Percentiles rank a stretch among this genome's conserved stretches.
These are phyloP conservation scores for Colletotrichum plurivorum DNA, from an alignment of 2,329 filamentous ascomycete species.

Conservation along the genomic window DNA sequence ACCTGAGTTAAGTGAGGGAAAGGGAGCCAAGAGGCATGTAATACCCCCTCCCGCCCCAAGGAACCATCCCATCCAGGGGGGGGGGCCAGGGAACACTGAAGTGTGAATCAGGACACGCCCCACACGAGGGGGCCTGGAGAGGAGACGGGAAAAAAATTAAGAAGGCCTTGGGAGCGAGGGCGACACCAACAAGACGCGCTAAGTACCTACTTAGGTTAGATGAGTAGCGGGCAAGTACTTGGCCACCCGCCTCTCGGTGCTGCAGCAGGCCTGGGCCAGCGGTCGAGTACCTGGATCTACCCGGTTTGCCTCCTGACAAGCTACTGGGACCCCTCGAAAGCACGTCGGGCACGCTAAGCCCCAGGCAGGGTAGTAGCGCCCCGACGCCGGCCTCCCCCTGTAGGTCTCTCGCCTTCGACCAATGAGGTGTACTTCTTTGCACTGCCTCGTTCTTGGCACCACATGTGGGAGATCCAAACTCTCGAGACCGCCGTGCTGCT, in stretches of 20 bases:
- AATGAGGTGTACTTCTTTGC: constrained; percentile 41
- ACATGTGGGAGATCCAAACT: constrained; percentile 40
- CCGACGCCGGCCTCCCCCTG: constrained; percentile 26
- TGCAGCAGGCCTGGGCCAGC: not conserved
- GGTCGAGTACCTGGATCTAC: constrained; percentile 22
- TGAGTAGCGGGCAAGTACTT: constrained; percentile 15
- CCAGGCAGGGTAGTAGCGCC: constrained; percentile 22
- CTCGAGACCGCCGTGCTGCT: constrained; percentile 15
- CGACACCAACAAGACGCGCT: not conserved
- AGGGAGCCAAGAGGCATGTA: no score
- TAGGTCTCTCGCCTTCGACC: not conserved
- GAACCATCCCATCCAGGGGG: no score
- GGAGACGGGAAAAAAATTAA: no score
- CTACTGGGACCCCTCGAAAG: constrained; percentile 33
- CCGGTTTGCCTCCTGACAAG: constrained; percentile 30
- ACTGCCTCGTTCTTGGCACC: constrained; percentile 41
- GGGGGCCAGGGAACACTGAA: not conserved
- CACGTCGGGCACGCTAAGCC: constrained; percentile 27
- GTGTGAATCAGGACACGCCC: constrained; percentile 23
- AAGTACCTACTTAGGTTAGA: constrained; percentile 1
- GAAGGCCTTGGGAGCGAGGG: not conserved
- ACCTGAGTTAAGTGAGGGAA: no score
- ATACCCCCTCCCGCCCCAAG: no score
- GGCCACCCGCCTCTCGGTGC: not conserved
- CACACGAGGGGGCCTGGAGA: not conserved